Evolutionary conservation across 768 basidiomycete species (phyloP), one percentile per base, ranked within the genome.

Genomic region (Crassisporium funariophilum): DNA sequence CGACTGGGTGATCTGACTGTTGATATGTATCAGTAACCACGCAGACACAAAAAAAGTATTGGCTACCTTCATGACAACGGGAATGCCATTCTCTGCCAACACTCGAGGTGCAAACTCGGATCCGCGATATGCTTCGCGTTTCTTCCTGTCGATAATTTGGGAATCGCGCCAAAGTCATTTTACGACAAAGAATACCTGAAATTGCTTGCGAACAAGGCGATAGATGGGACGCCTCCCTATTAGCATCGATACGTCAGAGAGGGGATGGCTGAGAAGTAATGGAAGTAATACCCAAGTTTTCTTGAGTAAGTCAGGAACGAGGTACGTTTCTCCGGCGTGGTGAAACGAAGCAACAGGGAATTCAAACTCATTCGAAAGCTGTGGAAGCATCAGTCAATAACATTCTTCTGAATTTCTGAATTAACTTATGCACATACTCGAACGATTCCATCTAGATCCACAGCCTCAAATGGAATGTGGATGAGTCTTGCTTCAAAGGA

Each of bases 311-410:
- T 82, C 80, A 2, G 88, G 84, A n/a, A 91, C 87, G 31, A 92
- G 82, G 54, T 86, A 91, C 0, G 88, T 80, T 55, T 91, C 87
- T 33, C 83, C 82, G 1, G 89, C 88, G 54, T 91, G 88, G 55
- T 90, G 88, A 65, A 89, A 81, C 0, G 84, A 83, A 0, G 87
- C 79, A 27, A 90, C 70, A 0, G 83, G 78, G 66, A 88, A 88
- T 50, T 88, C 70, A 71, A 91, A 92, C 53, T 92, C 89, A 63
- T 91, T 88, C 8, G 87, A 81, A 3, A 91, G 71, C 75, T 88
- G 45, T 2, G 12, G 1, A 22, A 3, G 16, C 4, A 22, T 12
- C 22, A 21, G 9, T 16, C 23, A 9, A 42, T 20, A 11, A 31
- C 17, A 7, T 17, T n/a, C 25, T 22, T 12, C 35, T 15, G 23